Base-by-base conservation (phyloP, 2,329 filamentous ascomycete genomes). In the Sarocladium brachiariae region DNA sequence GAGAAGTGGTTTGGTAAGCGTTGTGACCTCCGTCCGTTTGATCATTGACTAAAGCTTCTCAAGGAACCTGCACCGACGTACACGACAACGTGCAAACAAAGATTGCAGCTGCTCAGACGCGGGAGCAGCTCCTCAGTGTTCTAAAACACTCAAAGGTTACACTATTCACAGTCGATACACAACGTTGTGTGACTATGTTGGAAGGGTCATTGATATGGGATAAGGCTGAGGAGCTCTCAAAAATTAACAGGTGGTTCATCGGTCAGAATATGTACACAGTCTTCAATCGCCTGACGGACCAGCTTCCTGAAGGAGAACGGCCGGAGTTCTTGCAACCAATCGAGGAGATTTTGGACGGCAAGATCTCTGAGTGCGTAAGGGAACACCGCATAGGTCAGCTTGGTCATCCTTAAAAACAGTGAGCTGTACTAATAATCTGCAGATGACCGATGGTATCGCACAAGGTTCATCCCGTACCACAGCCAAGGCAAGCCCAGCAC, bases 61-160 rank as follows among this genome's bases (percentile, higher is more conserved):
- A 18, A 73, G 70, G 74, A 14, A 89, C 86, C 1, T 89, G 84
- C 59, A 90, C 87, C 11, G 87, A 92, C 55, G 86, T 90, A 16
- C 83, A 91, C 59, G 86, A 90, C 54, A 75, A 82, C 38, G 83
- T 90, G 2, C 75, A 86, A 59, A 78, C 84, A 13, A 82, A 85
- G 53, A 73, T 85, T 54, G 76, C 76, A 46, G 84, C 84, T 14
- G 81, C 80, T 54, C 75, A 81, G 52, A 85, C 78, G 16, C 76
- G 82, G n/a, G 79, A 85, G 58, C 85, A 89, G 60, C 72, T 92
- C 0, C 71, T 83, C 8, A 84, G 81, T 53, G 86, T 91, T 23
- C 83, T 91, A 51, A 78, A 84, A 31, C 85, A 90, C 58, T 84
- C 86, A 0, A 80, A 84, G 50, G 86, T 89, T 25, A 88, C 86